Conservation (phyloP, 768 basidiomycete genomes). For the Psilocybe azurescens region DNA sequence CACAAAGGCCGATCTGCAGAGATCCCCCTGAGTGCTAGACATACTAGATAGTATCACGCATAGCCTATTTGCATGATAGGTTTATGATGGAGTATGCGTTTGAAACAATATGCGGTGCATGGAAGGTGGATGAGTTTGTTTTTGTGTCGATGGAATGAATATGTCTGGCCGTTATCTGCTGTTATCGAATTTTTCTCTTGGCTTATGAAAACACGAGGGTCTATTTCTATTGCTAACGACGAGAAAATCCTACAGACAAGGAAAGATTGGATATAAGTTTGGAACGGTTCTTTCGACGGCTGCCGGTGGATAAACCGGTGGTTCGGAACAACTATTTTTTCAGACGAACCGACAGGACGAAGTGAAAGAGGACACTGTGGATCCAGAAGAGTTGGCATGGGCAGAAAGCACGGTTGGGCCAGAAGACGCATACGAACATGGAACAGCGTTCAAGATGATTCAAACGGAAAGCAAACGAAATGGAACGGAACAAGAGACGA, state of each 20-base stretch:
- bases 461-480: constrained; percentile 3
- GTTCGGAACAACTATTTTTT: constrained; percentile 71
- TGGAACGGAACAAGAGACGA: constrained; percentile 1
- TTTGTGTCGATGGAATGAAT: no score
- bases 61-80: neutral
- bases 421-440: constrained; percentile 49
- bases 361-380: constrained; percentile 34
- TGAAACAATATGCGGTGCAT: constrained; percentile 1
- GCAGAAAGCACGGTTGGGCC: constrained; percentile 55
- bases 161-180: neutral
- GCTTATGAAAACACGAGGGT: neutral
- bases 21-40: neutral
- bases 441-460: constrained; percentile 12
- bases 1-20: neutral
- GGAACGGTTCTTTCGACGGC: constrained; percentile 71
- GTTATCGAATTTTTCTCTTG: neutral
- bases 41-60: neutral
- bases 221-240: constrained; percentile 3
- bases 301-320: constrained; percentile 72
- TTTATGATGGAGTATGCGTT: neutral
- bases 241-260: constrained; percentile 43
- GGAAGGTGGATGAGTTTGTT: neutral
- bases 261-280: constrained; percentile 68
- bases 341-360: constrained; percentile 28
- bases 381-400: constrained; percentile 71